Evolutionary conservation across 129 eudicot genomes (phyloP).

Genomic region (Tagetes erecta): DNA sequence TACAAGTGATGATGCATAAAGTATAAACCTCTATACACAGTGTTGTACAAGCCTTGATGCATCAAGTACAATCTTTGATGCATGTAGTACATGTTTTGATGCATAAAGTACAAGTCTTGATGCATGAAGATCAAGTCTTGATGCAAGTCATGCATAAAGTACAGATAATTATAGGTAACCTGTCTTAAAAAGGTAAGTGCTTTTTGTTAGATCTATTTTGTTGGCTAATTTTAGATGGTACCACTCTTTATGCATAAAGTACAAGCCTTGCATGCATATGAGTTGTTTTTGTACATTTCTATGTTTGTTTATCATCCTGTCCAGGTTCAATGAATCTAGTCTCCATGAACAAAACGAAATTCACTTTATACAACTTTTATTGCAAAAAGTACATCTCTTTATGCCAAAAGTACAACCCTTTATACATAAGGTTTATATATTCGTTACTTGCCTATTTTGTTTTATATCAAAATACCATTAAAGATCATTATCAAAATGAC

Average conservation of each 20-base stretch:
- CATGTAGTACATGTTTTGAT: neutral
- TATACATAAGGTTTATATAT: neutral
- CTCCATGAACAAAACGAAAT: neutral
- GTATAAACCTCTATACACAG: neutral
- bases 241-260: conserved; percentile 10
- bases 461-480: neutral
- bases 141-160: neutral
- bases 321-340: conserved; percentile 26
- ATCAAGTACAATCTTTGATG: conserved; percentile 3
- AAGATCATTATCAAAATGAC: neutral
- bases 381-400: conserved; percentile 1
- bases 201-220: neutral
- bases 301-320: neutral
- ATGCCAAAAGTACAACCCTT: conserved; percentile 16
- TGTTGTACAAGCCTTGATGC: neutral
- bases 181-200: neutral
- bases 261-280: neutral
- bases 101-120: neutral
- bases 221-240: neutral
- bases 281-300: neutral
- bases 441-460: too few relatives aligned
- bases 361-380: neutral
- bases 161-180: neutral
- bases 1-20: neutral
- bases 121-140: neutral